Evolutionary conservation across 192 early-diverging fungal genomes (phyloP), one percentile per base, ranked within the genome.

Genomic region (Lobosporangium transversale): DNA sequence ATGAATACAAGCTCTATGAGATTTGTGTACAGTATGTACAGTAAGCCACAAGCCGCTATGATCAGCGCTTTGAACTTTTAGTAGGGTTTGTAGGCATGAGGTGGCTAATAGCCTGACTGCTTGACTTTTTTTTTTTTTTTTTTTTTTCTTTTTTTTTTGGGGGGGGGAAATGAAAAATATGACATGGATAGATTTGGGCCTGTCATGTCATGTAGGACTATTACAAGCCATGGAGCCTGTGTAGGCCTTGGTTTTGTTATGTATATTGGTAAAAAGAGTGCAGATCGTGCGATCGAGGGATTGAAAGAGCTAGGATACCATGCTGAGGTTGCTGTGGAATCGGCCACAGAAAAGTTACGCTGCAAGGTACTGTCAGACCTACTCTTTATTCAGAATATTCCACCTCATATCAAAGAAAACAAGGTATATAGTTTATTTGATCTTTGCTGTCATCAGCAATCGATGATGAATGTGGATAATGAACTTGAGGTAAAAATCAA

Each of bases 341-440:
- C 73, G 2, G 73, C 73, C 2, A 76, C 73, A 17, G 65, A 76
- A 31, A 76, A 76, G 30, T 31, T 76, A 10, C 73, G 73, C 23
- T 76, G 73, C 54, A 76, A 76, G 23, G 58, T 53, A 3, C 55
- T 45, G 26, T 76, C 73, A 1, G 73, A 76, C 29, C 65, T 60
- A 14, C 54, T 76, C 23, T 76, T 76, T 56, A 31, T 76, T 24
- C 73, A 76, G 24, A 76, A 76, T 40, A 76, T 76, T 26, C 73
- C 73, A 3, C 29, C 52, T 20, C 42, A 62, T 49, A 67, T 76
- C 44, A 67, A 61, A 24, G 73, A 76, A 21, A 43, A 50, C 17
- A 76, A 76, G 65, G 73, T 76, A 50, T 17, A 3, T 15, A 5
- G 8, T 29, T 33, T 14, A 4, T n/a, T n/a, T n/a, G n/a, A n/a